Base-by-base conservation (phyloP, 2,329 filamentous ascomycete genomes). In the Onygenales sp. region DNA sequence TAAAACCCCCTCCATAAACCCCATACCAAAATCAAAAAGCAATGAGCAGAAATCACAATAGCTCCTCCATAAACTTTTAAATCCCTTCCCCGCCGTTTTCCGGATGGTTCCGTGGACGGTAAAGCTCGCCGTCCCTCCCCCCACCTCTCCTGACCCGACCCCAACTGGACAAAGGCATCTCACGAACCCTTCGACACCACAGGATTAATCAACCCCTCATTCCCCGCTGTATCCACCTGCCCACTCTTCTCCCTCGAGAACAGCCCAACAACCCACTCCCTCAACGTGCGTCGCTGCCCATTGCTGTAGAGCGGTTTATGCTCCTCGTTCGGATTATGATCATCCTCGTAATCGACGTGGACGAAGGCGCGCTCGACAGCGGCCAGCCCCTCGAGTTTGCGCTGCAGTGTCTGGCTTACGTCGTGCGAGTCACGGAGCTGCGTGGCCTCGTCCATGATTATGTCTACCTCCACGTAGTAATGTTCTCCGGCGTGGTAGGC, bases 401-500 rank as follows among this genome's bases (percentile, higher is more conserved):
- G 74, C 65, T 83, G 81, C 49, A 84, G 64, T 8, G 74, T 73
- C 63, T 84, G 80, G 21, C 77, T 77, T 31, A 84, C 77, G 57
- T 84, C 80, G 58, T 84, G 81, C 2, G 79, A 79, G 50, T 82
- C 69, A 55, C 74, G 77, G 31, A 83, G 68, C 6, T 77, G 78
- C 2, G 75, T 71, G 3, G 74, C 68, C 56, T 77, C 77, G 60
- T 81, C 75, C 72, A 84, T 80, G 49, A 84, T 75, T 50, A 84
- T 74, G 59, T 84, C 81, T 4, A 84, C 76, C 59, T 84, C 81
- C 14, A 83, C 81, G 58, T 82, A 83, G 59, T 82, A 80, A 40
- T 77, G 74, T 57, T 83, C 78, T 0, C 81, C 81, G 0, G 79
- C 79, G 60, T 83, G 80, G 61, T 84, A 84, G 4, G 80, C 81